These are phyloP conservation scores for Cercospora brassicicola DNA, from an alignment of 2,329 filamentous ascomycete genomes.

Conservation along the genomic window DNA sequence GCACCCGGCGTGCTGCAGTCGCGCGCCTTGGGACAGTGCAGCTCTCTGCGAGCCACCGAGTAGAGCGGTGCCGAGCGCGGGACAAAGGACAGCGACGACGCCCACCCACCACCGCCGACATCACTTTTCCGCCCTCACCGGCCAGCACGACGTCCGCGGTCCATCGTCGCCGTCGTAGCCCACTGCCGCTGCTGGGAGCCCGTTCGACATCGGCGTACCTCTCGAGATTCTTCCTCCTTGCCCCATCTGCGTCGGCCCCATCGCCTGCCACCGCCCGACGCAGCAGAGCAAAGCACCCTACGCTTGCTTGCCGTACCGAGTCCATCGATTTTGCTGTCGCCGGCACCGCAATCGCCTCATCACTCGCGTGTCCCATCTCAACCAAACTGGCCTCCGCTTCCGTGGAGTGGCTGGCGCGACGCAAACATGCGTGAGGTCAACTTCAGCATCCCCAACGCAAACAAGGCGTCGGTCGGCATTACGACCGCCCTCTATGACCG, in stretches of 20 bases:
- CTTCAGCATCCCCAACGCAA: constrained; percentile 98
- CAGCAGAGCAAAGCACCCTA: constrained; percentile 1
- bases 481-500: constrained; percentile 98
- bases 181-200: not conserved
- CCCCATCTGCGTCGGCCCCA: not conserved
- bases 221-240: not conserved
- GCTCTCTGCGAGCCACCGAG: not conserved
- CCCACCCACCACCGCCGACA: not conserved
- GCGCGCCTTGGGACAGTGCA: not conserved
- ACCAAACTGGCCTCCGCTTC: constrained; percentile 1
- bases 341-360: not conserved
- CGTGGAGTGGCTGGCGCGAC: constrained; percentile 22
- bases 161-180: not conserved
- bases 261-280: constrained; percentile 16
- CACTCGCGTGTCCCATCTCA: not conserved
- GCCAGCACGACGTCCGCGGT: not conserved
- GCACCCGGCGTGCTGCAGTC: constrained; percentile 12
- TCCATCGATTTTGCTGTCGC: constrained; percentile 17
- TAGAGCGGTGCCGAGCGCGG: not conserved
- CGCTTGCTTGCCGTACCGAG: constrained; percentile 13
- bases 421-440: constrained; percentile 97
- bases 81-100: not conserved
- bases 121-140: not conserved
- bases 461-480: constrained; percentile 98
- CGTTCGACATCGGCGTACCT: not conserved